These are phyloP conservation scores for Candida albicans DNA, from an alignment of 1,139 yeast genomes.

Conservation along the genomic window DNA sequence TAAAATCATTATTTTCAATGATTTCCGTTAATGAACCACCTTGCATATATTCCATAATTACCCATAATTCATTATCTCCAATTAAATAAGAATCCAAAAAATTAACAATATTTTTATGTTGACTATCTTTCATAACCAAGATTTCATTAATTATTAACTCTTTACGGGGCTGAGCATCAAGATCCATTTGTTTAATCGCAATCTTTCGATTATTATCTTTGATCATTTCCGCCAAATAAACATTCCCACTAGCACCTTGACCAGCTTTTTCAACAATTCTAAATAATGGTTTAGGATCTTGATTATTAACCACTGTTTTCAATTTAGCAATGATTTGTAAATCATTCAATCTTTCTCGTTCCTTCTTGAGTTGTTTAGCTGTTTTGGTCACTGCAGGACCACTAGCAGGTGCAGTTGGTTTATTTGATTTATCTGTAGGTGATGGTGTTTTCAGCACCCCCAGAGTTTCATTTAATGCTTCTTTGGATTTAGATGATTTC, in stretches of 20 bases:
- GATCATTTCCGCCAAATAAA: conserved; percentile 78
- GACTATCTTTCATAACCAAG: conserved; percentile 50
- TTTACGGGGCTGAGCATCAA: conserved; percentile 90
- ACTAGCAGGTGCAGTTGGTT: conserved; percentile 18
- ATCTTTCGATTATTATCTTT: conserved; percentile 44
- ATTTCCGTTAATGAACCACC: conserved; percentile 80
- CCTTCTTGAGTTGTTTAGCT: conserved; percentile 52
- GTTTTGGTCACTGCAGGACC: conserved; percentile 34
- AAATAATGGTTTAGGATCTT: conserved; percentile 83
- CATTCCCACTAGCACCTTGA: conserved; percentile 99
- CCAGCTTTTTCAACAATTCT: conserved; percentile 93
- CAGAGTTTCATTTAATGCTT: not conserved
- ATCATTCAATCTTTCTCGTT: conserved; percentile 77
- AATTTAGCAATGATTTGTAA: conserved; percentile 83
- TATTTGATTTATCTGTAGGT: conserved; percentile 8
- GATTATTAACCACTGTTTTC: conserved; percentile 75
- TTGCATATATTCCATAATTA: conserved; percentile 95
- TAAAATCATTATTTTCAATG: conserved; percentile 73
- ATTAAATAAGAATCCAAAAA: conserved; percentile 47
- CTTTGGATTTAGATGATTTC: conserved; percentile 8
- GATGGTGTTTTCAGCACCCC: conserved; percentile 1
- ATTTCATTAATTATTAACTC: conserved; percentile 73
- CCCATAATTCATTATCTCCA: conserved; percentile 65
- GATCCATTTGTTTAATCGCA: conserved; percentile 95
- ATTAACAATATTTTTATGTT: conserved; percentile 48